Evolutionary conservation across 331 rosid genomes (phyloP), one percentile per base, ranked within the genome.

Genomic region (Rosa hybrid): DNA sequence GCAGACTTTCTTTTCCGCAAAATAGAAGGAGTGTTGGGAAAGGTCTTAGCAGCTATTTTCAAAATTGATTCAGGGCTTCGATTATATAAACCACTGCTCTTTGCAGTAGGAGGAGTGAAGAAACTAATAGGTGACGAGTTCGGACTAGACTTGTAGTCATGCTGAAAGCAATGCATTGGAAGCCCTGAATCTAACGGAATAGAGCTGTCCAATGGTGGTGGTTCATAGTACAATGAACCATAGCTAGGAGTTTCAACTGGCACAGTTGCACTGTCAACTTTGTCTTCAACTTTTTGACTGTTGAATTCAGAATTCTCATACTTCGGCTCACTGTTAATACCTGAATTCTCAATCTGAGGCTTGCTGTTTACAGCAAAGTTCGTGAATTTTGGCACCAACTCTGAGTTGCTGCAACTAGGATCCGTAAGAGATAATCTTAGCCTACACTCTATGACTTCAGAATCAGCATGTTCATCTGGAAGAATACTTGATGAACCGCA

Each of bases 1-100:
- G 75, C 77, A 75, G 80, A 83, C 83, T 81, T 90, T 85, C 99
- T 90, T 89, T 90, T 90, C 77, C 97, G 91, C 76, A 89, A 79
- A 85, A 96, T 96, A 79, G 99, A 93, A 83, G 99, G 99, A 83
- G 97, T 96, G 82, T 88, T 88, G 38, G 98, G 97, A 85, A 89
- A 96, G 75, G 90, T 93, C 86, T 86, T 68, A 79, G 98, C 98
- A 62, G 98, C 98, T 83, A 84, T 86, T 86, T 88, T 93, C 90
- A 93, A 87, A 75, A 93, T 89, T 49, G 97, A 91, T 85, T 93
- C 94, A 21, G 99, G 99, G 81, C 97, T 88, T 71, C 78, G 88
- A 34, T 82, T 70, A 82, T 81, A 81, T 83, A 80, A 83, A 75
- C 86, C 86, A 64, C 84, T 78, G 67, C 82, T 81, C 86, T 91